These are phyloP conservation scores for Suhomyces emberorum DNA, from an alignment of 805 yeast species.

Conservation along the genomic window DNA sequence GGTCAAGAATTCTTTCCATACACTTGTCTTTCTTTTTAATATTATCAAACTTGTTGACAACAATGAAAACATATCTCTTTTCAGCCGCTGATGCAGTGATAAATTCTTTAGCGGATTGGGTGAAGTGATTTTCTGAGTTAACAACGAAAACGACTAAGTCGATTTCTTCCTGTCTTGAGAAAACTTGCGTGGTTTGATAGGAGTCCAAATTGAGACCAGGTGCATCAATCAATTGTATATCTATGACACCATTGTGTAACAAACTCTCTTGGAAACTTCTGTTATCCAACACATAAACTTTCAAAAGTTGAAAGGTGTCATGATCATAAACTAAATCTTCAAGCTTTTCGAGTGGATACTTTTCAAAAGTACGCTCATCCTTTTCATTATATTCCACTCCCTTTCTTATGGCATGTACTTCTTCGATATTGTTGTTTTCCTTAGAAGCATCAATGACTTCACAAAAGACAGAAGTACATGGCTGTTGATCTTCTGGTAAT, in stretches of 20 bases:
- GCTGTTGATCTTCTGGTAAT: slow-evolving; percentile 95
- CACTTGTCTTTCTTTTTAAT: slow-evolving; percentile 82
- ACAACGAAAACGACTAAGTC: slow-evolving; percentile 96
- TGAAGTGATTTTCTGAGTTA: slow-evolving; percentile 93
- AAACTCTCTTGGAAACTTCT: slow-evolving; percentile 67
- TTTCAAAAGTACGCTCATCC: slow-evolving; percentile 66
- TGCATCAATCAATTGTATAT: slow-evolving; percentile 90
- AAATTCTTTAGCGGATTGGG: slow-evolving; percentile 91
- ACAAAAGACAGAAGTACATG: slow-evolving; percentile 94
- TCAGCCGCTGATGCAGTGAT: slow-evolving; percentile 88
- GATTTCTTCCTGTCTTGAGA: slow-evolving; percentile 94
- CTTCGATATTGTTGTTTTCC: slow-evolving; percentile 73
- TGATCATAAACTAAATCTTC: slow-evolving; percentile 69
- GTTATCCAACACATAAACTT: slow-evolving; percentile 77
- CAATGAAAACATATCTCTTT: slow-evolving; percentile 88
- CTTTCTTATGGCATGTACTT: slow-evolving; percentile 85
- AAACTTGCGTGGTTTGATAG: slow-evolving; percentile 90
- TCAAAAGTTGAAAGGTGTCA: slow-evolving; percentile 68
- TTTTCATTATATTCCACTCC: slow-evolving; percentile 47
- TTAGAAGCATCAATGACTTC: slow-evolving; percentile 80
- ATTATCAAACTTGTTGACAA: slow-evolving; percentile 87
- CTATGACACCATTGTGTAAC: slow-evolving; percentile 85
- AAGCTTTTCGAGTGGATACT: slow-evolving; percentile 51
- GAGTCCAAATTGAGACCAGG: slow-evolving; percentile 95
- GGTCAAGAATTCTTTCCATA: slow-evolving; percentile 71